Percentiles rank a stretch among this genome's conserved stretches.
Evolutionary conservation across 2,329 filamentous ascomycete species (phyloP).

Genomic region (Ceratocystis destructans): DNA sequence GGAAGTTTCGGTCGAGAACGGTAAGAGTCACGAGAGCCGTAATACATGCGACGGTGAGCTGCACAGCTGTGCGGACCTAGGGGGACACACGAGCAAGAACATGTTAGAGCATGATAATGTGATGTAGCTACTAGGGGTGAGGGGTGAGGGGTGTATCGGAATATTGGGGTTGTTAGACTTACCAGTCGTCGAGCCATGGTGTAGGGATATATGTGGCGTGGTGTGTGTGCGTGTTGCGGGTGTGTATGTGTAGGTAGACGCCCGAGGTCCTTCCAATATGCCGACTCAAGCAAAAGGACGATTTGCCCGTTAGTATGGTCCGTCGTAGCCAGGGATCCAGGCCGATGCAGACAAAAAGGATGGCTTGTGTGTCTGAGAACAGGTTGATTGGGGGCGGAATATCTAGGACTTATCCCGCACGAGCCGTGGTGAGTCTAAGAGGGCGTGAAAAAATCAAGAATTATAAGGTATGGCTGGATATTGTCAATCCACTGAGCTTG

Average conservation of each 20-base stretch:
- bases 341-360: not conserved
- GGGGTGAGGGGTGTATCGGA: not conserved
- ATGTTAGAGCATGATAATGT: not conserved
- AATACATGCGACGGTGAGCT: slow-evolving; percentile 53
- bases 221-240: no score
- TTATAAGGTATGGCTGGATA: not conserved
- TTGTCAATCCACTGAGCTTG: not conserved
- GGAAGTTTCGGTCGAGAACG: slow-evolving; percentile 77
- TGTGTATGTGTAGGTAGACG: not conserved
- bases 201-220: not conserved
- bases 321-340: not conserved
- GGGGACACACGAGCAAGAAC: not conserved
- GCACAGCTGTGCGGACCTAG: slow-evolving; percentile 55
- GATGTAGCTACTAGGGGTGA: not conserved
- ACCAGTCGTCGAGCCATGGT: slow-evolving; percentile 16
- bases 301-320: not conserved
- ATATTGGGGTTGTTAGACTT: not conserved
- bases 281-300: not conserved
- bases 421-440: not conserved
- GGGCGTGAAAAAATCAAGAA: not conserved
- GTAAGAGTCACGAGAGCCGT: slow-evolving; percentile 59
- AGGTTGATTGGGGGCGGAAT: not conserved
- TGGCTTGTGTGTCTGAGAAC: not conserved
- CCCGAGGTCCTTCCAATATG: not conserved
- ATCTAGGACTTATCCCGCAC: not conserved